Conservation (phyloP, 2,329 filamentous ascomycete genomes). For the Verticillium zaregamsianum region DNA sequence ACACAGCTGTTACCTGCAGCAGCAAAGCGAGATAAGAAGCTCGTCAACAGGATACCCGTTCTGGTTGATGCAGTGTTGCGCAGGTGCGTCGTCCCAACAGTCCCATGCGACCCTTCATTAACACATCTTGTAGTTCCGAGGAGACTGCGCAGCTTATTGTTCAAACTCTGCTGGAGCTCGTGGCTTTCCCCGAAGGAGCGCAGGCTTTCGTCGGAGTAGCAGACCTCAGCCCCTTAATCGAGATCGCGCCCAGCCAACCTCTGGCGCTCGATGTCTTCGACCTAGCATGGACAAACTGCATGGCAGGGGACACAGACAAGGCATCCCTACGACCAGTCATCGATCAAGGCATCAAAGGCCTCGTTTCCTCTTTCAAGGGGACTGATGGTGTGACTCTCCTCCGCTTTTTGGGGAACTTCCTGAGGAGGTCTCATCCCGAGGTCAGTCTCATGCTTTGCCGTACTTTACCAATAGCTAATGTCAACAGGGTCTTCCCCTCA, state of each 20-base stretch:
- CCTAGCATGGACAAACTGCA: slow-evolving; percentile 52
- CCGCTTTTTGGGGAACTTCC: slow-evolving; percentile 48
- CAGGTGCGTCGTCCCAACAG: slow-evolving; percentile 34
- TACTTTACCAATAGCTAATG: slow-evolving; percentile 10
- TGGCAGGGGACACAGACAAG: slow-evolving; percentile 25
- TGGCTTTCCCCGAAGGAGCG: slow-evolving; percentile 47
- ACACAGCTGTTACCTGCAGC: slow-evolving; percentile 49
- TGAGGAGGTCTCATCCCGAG: slow-evolving; percentile 43
- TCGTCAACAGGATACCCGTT: slow-evolving; percentile 48
- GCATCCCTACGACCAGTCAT: slow-evolving; percentile 34
- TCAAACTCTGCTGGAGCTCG: slow-evolving; percentile 53
- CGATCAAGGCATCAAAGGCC: slow-evolving; percentile 38
- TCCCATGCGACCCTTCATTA: background rate
- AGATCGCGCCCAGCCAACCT: slow-evolving; percentile 50
- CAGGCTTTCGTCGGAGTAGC: slow-evolving; percentile 40
- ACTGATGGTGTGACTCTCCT: slow-evolving; percentile 59
- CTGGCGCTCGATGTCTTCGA: slow-evolving; percentile 51
- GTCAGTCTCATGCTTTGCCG: slow-evolving; percentile 28
- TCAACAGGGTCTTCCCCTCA: slow-evolving; percentile 40
- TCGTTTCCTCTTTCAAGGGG: slow-evolving; percentile 50
- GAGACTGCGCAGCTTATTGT: slow-evolving; percentile 50
- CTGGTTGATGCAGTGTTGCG: slow-evolving; percentile 49
- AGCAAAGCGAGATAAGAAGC: slow-evolving; percentile 36
- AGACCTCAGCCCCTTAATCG: slow-evolving; percentile 51
- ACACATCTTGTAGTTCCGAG: slow-evolving; percentile 34